These are phyloP conservation scores for Pichia nanzhaoensis DNA, from an alignment of 805 yeast species.

Conservation along the genomic window DNA sequence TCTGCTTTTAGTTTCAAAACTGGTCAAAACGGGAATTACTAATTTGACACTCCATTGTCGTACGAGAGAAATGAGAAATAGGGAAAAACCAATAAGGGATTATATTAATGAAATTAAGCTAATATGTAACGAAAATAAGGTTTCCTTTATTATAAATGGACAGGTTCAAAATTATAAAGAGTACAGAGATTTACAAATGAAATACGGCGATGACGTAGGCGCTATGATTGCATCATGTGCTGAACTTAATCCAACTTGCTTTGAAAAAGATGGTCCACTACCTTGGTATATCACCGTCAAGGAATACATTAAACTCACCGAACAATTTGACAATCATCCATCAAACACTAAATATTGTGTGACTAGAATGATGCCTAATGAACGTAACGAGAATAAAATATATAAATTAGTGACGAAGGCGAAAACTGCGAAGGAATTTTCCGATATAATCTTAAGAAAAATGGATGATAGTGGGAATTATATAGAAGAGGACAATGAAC, in stretches of 20 bases:
- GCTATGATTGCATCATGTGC: conserved; percentile 94
- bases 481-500: conserved; percentile 8
- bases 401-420: conserved; percentile 52
- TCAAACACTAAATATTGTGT: conserved; percentile 80
- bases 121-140: conserved; percentile 53
- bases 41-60: conserved; percentile 91
- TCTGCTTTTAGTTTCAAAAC: conserved; percentile 45
- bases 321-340: conserved; percentile 50
- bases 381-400: conserved; percentile 30
- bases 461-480: conserved; percentile 33
- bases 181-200: conserved; percentile 40
- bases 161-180: conserved; percentile 53
- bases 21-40: conserved; percentile 72
- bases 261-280: conserved; percentile 37
- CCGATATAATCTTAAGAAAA: conserved; percentile 28
- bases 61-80: conserved; percentile 78
- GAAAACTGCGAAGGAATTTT: conserved; percentile 48
- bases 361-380: conserved; percentile 61
- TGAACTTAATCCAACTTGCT: conserved; percentile 79
- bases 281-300: conserved; percentile 50
- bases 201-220: conserved; percentile 60
- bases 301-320: conserved; percentile 52
- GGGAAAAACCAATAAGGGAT: conserved; percentile 73
- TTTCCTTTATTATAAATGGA: conserved; percentile 80
- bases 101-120: conserved; percentile 56